These are phyloP conservation scores for Ogataea sp. DNA, from an alignment of 805 yeast species.

Conservation along the genomic window DNA sequence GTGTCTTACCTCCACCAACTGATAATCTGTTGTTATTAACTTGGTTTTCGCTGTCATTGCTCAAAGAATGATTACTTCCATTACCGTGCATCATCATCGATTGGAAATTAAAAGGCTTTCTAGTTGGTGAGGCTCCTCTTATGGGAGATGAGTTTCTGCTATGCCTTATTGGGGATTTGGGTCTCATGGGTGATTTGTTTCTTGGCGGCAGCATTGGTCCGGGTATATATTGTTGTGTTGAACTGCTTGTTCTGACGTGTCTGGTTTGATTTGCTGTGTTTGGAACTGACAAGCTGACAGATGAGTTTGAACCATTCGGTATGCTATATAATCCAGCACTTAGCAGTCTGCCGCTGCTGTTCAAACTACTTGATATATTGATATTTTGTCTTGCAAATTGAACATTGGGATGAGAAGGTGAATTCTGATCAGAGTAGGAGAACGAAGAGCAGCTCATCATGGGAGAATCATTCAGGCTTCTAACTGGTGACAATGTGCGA, in stretches of 20 bases:
- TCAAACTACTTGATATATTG: background rate
- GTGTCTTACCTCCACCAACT: slow-evolving; percentile 30
- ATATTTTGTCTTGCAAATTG: background rate
- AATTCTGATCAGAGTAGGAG: background rate
- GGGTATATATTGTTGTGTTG: slow-evolving; percentile 15
- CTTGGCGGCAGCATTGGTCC: slow-evolving; percentile 13
- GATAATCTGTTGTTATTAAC: background rate
- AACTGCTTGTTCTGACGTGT: slow-evolving; percentile 11
- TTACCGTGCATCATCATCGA: slow-evolving; percentile 32
- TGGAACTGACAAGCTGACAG: slow-evolving; percentile 1
- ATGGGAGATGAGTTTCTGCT: slow-evolving; percentile 16
- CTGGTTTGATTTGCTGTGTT: slow-evolving; percentile 1
- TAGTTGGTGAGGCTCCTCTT: slow-evolving; percentile 24
- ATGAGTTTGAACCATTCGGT: background rate
- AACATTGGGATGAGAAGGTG: background rate
- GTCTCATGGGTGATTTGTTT: slow-evolving; percentile 17
- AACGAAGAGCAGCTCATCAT: background rate
- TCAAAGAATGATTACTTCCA: slow-evolving; percentile 9
- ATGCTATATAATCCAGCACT: background rate
- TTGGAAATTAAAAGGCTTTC: slow-evolving; percentile 58
- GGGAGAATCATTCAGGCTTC: background rate
- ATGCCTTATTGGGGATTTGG: slow-evolving; percentile 17
- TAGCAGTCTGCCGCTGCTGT: background rate
- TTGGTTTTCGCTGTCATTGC: background rate
- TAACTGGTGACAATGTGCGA: slow-evolving; percentile 3